Conservation (phyloP, 2,329 filamentous ascomycete genomes). For the Coniochaeta sp. region DNA sequence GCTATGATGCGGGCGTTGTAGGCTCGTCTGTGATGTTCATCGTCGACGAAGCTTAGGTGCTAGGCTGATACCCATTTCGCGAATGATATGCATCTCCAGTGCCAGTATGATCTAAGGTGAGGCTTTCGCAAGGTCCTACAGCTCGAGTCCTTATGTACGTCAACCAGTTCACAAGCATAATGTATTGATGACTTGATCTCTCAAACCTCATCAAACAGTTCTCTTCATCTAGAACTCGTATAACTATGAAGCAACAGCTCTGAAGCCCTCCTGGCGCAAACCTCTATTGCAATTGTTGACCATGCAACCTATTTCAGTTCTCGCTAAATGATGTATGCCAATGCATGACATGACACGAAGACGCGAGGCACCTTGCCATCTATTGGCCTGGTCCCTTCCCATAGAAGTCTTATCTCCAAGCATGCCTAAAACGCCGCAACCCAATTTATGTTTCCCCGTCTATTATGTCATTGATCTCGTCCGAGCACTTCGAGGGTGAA, state of each 20-base stretch:
- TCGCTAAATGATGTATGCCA: not conserved
- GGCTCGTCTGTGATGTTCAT: not conserved
- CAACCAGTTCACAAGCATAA: too few relatives aligned
- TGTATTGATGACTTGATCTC: too few relatives aligned
- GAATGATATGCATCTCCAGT: not conserved
- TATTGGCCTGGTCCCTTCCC: too few relatives aligned
- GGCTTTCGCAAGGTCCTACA: too few relatives aligned
- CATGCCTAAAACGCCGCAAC: not conserved
- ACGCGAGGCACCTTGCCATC: not conserved
- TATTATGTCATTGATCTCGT: not conserved
- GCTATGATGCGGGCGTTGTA: not conserved
- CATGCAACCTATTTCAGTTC: not conserved
- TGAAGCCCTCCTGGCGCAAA: too few relatives aligned
- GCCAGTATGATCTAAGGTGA: too few relatives aligned
- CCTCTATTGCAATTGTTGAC: not conserved
- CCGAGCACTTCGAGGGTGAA: not conserved
- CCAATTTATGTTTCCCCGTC: not conserved
- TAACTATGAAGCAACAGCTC: too few relatives aligned
- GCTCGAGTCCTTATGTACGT: too few relatives aligned
- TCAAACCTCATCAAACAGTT: too few relatives aligned
- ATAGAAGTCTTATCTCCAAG: not conserved
- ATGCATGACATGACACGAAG: not conserved
- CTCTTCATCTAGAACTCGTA: too few relatives aligned
- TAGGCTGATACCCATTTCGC: not conserved
- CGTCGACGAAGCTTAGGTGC: too few relatives aligned